Conservation (phyloP, 768 basidiomycete species). For the Collybiopsis confluens region DNA sequence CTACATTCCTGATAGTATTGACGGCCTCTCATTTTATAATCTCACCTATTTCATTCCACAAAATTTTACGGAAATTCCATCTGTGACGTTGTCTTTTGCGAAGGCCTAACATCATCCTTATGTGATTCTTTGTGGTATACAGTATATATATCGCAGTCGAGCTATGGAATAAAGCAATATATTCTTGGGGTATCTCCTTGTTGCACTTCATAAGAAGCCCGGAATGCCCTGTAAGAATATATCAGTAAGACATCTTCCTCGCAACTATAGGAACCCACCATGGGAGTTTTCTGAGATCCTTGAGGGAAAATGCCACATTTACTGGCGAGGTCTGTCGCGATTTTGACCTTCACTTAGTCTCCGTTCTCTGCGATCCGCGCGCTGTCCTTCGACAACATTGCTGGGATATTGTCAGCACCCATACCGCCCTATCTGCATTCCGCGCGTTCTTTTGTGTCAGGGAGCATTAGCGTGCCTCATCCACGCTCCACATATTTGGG, state of each 20-base stretch:
- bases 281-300: not conserved
- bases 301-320: not conserved
- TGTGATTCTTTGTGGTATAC: no score
- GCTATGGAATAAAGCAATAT: no score
- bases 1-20: conserved; percentile 19
- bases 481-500: conserved; percentile 39
- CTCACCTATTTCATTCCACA: conserved; percentile 20
- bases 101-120: conserved; percentile 6
- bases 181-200: not conserved
- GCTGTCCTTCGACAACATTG: conserved; percentile 22
- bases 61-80: conserved; percentile 11
- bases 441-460: conserved; percentile 7
- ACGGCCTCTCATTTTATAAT: conserved; percentile 23
- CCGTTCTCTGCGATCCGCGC: conserved; percentile 28
- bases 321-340: not conserved
- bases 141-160: no score
- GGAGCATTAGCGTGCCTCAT: conserved; percentile 11
- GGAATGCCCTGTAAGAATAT: not conserved
- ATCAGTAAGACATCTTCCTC: no score
- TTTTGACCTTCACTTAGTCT: conserved; percentile 12
- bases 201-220: not conserved
- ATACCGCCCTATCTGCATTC: not conserved
- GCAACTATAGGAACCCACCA: not conserved
- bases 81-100: conserved; percentile 16
- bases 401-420: conserved; percentile 9